Conservation (phyloP, 768 basidiomycete species). For the Mrakia frigida region DNA sequence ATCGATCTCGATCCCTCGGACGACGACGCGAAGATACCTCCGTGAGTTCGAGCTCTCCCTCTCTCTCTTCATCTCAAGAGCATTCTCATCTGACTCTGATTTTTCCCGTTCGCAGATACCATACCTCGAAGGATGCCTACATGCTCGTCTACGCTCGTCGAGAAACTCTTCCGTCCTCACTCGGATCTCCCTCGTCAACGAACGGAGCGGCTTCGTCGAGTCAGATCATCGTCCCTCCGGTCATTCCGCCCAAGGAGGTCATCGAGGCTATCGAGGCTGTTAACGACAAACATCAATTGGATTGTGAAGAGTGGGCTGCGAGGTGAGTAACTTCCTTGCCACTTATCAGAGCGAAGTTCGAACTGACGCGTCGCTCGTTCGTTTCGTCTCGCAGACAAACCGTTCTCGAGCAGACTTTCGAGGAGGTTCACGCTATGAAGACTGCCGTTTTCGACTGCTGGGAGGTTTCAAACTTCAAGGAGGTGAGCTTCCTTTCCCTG, state of each 20-base stretch:
- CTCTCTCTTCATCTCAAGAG: not conserved
- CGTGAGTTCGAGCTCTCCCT: not conserved
- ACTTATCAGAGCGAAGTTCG: conserved; percentile 38
- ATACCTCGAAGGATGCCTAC: conserved; percentile 75
- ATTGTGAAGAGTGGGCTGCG: conserved; percentile 51
- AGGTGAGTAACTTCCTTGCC: conserved; percentile 48
- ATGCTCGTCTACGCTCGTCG: conserved; percentile 83
- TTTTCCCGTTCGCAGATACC: not conserved
- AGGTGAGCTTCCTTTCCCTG: not conserved
- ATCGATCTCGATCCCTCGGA: not conserved
- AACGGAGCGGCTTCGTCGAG: no score
- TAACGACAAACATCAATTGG: conserved; percentile 56
- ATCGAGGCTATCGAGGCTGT: conserved; percentile 36
- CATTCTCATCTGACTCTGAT: not conserved
- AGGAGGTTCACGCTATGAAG: conserved; percentile 53
- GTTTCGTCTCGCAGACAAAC: conserved; percentile 9
- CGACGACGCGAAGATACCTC: not conserved
- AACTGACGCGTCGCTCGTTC: not conserved
- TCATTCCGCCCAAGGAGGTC: conserved; percentile 12
- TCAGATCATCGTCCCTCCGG: not conserved
- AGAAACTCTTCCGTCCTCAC: not conserved
- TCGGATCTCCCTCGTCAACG: conserved; percentile 28
- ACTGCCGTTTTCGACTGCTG: conserved; percentile 35
- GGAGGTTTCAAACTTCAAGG: conserved; percentile 16
- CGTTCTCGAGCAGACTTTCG: conserved; percentile 47